A percentile compares a stretch with the other conserved stretches of the same genome.
Conservation (phyloP, 768 basidiomycete genomes). For the Epithele typhae region DNA sequence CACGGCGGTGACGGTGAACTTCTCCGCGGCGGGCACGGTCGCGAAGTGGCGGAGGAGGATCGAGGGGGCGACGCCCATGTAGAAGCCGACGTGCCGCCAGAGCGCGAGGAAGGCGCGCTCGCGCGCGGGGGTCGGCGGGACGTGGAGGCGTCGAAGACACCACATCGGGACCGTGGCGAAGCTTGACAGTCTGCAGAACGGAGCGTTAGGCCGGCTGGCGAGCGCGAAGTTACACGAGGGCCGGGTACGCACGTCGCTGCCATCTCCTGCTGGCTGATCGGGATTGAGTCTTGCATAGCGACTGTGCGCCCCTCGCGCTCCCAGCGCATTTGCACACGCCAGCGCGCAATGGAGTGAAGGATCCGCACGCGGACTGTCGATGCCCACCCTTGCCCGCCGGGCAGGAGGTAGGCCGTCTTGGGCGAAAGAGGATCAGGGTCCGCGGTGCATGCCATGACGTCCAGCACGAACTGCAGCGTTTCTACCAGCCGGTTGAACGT, state of each 20-base stretch:
- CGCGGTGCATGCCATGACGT: slow-evolving; percentile 33
- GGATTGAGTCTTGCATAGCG: slow-evolving; percentile 15
- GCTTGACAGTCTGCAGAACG: background rate
- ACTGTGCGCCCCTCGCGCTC: slow-evolving; percentile 8
- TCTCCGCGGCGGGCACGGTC: slow-evolving; percentile 18
- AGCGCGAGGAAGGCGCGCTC: slow-evolving; percentile 29
- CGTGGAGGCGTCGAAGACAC: slow-evolving; percentile 23
- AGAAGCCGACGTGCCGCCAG: slow-evolving; percentile 36
- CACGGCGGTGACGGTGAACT: slow-evolving; percentile 29
- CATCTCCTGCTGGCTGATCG: slow-evolving; percentile 36
- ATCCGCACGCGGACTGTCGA: slow-evolving; percentile 30
- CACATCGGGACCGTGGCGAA: slow-evolving; percentile 32
- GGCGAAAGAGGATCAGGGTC: too few relatives aligned
- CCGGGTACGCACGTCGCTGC: slow-evolving; percentile 23
- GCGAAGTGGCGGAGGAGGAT: slow-evolving; percentile 30
- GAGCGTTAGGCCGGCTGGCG: too few relatives aligned
- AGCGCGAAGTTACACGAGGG: too few relatives aligned
- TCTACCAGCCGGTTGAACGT: slow-evolving; percentile 31
- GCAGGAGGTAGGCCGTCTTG: slow-evolving; percentile 12
- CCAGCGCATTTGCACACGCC: slow-evolving; percentile 23
- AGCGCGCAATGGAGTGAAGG: slow-evolving; percentile 32
- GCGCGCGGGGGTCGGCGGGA: slow-evolving; percentile 11
- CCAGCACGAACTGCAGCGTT: slow-evolving; percentile 34
- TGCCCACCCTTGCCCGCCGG: slow-evolving; percentile 34
- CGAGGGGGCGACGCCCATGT: slow-evolving; percentile 31